These are phyloP conservation scores for Lentinula sp. DNA, from an alignment of 768 basidiomycete species.

Conservation along the genomic window DNA sequence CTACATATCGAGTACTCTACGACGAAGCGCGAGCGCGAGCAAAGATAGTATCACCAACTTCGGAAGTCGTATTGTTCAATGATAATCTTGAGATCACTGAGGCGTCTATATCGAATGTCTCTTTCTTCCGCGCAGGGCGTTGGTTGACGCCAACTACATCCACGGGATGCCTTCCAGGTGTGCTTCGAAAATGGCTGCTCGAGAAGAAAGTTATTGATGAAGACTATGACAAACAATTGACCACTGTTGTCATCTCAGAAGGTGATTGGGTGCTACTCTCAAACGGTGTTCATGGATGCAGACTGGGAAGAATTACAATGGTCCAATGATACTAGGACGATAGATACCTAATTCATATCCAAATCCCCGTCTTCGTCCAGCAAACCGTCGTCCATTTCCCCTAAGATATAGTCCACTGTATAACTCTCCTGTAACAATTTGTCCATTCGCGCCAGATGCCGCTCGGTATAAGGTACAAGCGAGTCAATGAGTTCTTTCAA, in stretches of 20 bases:
- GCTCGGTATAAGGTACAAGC: conserved; percentile 89
- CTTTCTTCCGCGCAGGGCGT: conserved; percentile 44
- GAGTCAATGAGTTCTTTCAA: conserved; percentile 78
- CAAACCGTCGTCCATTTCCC: conserved; percentile 83
- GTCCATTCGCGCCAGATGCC: conserved; percentile 83
- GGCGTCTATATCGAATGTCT: conserved; percentile 66
- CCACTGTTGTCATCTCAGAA: conserved; percentile 31
- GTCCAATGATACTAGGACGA: background rate
- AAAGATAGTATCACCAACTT: conserved; percentile 21
- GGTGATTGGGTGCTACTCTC: conserved; percentile 68
- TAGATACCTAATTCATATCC: conserved; percentile 30
- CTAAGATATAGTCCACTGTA: conserved; percentile 83
- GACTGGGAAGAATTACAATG: conserved; percentile 41
- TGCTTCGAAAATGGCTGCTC: conserved; percentile 64
- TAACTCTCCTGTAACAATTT: conserved; percentile 92
- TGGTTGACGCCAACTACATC: conserved; percentile 65
- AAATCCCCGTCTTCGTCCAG: conserved; percentile 41
- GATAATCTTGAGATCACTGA: conserved; percentile 47
- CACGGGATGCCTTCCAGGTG: conserved; percentile 69
- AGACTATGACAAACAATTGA: conserved; percentile 36
- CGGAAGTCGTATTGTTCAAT: conserved; percentile 67
- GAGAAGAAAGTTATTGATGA: conserved; percentile 52
- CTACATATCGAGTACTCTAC: conserved; percentile 57
- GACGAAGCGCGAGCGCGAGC: conserved; percentile 56
- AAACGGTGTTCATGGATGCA: conserved; percentile 69